A percentile compares a stretch with the other conserved stretches of the same genome.
Conservation (phyloP, 2,329 filamentous ascomycete species). For the Pochonia chlamydosporia region DNA sequence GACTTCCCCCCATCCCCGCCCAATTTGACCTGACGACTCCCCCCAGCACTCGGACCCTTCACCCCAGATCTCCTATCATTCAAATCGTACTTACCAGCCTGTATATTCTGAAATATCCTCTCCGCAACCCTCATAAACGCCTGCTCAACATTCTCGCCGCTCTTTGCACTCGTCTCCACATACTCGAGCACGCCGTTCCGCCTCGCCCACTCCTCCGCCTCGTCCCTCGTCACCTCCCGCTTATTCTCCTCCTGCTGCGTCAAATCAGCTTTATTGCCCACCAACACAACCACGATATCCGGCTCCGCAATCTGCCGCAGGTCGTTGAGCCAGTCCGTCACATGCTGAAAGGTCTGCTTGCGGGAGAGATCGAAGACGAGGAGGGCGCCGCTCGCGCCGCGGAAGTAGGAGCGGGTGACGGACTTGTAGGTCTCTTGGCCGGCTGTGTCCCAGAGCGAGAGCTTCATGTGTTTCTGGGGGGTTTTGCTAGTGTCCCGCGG, state of each 20-base stretch:
- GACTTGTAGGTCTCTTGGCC: conserved; percentile 97
- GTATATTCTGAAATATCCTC: conserved; percentile 94
- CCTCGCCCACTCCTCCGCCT: conserved; percentile 86
- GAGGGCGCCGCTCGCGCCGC: conserved; percentile 65
- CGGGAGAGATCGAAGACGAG: conserved; percentile 94
- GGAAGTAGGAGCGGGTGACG: conserved; percentile 90
- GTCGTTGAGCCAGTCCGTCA: conserved; percentile 90
- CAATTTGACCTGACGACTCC: conserved; percentile 41
- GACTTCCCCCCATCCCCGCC: conserved; percentile 31
- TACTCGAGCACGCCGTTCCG: conserved; percentile 85
- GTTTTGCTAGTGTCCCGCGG: conserved; percentile 31
- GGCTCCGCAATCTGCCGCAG: conserved; percentile 92
- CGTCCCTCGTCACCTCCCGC: conserved; percentile 72
- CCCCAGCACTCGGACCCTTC: conserved; percentile 60
- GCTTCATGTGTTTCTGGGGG: conserved; percentile 77
- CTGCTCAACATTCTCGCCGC: conserved; percentile 85
- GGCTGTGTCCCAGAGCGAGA: conserved; percentile 91
- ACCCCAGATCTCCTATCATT: conserved; percentile 91
- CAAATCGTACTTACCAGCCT: conserved; percentile 88
- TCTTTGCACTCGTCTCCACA: conserved; percentile 95
- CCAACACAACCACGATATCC: conserved; percentile 87
- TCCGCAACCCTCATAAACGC: conserved; percentile 93
- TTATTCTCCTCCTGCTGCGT: conserved; percentile 53
- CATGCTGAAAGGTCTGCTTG: conserved; percentile 77
- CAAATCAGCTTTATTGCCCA: conserved; percentile 92